Evolutionary conservation across 2,329 filamentous ascomycete species (phyloP), one percentile per base, ranked within the genome.

Genomic region (Samsoniella hepiali): DNA sequence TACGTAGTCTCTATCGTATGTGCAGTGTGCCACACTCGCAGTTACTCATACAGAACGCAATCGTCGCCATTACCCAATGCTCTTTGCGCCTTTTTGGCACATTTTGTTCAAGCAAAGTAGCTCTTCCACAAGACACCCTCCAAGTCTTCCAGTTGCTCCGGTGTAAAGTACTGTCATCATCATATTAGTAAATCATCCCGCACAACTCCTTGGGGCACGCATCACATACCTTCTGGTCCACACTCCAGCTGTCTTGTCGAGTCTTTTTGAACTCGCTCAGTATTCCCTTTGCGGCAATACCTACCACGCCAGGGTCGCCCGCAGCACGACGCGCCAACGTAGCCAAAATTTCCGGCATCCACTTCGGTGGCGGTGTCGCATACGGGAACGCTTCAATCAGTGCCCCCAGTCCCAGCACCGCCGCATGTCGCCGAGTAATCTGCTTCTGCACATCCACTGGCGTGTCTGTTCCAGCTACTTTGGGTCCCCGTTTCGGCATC

Each of bases 181-280:
- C 34, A 31, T 58, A 64, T 78, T 69, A 78, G 75, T 38, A 54
- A 58, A 34, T 8, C 32, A 6, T 29, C 17, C 13, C 47, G 45
- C 36, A 36, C 49, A 13, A 5, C 36, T 4, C 65, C n/a, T 34
- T 3, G 15, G 27, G 44, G 22, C 15, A 55, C 38, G 29, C 50
- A n/a, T 27, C 63, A 77, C 86, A 76, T 79, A 97, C 95, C 90
- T 97, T 98, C 70, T 97, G 91, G 79, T 99, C 95, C 65, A 97
- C 94, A 71, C 89, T 89, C 95, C 95, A 99, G 69, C 94, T 99
- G 81, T 99, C 95, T 76, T 99, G 95, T 74, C 95, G 88, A 53
- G 95, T 99, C 85, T 99, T 99, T 81, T 99, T 99, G 82, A 99
- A 99, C 72, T 99, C 96, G 65, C 93, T 93, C 68, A 99, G 80